Evolutionary conservation across 129 eudicot genomes (phyloP).

Genomic region (Chrysanthemum seticuspe): DNA sequence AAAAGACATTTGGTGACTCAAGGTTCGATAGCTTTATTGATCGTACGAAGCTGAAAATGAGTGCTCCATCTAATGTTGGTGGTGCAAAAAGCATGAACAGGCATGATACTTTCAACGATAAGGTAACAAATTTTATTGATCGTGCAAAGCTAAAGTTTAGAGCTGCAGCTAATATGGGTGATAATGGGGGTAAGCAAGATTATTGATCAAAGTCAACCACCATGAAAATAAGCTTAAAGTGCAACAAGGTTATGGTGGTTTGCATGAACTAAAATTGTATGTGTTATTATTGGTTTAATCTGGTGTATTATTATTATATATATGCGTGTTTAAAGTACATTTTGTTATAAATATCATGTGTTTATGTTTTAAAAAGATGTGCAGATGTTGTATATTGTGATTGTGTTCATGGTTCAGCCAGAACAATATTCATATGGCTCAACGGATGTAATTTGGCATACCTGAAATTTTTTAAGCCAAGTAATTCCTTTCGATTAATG

Average conservation of each 20-base stretch:
- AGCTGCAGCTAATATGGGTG: conserved; percentile 37
- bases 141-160: conserved; percentile 49
- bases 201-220: conserved; percentile 3
- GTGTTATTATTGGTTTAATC: conserved; percentile 13
- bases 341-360: conserved; percentile 11
- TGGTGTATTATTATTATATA: conserved; percentile 2
- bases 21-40: conserved; percentile 42
- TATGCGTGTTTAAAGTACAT: not conserved
- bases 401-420: too few relatives aligned
- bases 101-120: conserved; percentile 65
- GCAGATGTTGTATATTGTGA: not conserved
- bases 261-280: conserved; percentile 2
- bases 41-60: conserved; percentile 48
- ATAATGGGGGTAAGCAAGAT: conserved; percentile 22
- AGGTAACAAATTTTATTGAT: conserved; percentile 45
- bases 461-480: too few relatives aligned
- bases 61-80: conserved; percentile 34
- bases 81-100: conserved; percentile 14
- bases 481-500: too few relatives aligned
- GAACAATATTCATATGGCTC: not conserved
- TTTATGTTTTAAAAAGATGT: not conserved
- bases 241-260: not conserved
- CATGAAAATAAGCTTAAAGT: conserved; percentile 20
- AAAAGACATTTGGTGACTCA: conserved; percentile 22
- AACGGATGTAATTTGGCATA: too few relatives aligned